Evolutionary conservation across 2,329 filamentous ascomycete species (phyloP).

Genomic region (Microascus cirrosus): DNA sequence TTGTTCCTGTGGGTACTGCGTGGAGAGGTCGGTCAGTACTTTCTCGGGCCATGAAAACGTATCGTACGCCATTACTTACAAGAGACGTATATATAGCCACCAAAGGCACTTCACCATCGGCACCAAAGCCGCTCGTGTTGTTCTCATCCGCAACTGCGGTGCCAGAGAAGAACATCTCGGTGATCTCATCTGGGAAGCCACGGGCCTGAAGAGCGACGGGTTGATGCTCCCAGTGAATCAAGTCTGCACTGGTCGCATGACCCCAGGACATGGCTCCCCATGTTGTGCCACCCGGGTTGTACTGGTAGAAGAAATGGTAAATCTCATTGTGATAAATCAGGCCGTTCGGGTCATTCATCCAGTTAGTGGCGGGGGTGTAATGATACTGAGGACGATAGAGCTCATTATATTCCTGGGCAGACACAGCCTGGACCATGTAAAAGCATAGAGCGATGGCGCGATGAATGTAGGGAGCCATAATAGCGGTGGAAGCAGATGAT

Average conservation of each 20-base stretch:
- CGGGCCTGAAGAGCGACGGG: neutral
- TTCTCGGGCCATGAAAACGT: neutral
- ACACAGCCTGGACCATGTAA: neutral
- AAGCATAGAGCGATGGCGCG: too few relatives aligned
- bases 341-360: constrained; percentile 7
- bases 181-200: constrained; percentile 2
- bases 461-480: too few relatives aligned
- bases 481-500: too few relatives aligned
- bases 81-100: constrained; percentile 2
- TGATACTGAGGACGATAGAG: constrained; percentile 5
- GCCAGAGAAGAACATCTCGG: constrained; percentile 5
- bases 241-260: constrained; percentile 2
- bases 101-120: neutral
- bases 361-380: constrained; percentile 3
- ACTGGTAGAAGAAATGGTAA: constrained; percentile 6
- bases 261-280: constrained; percentile 6
- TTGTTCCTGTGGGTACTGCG: constrained; percentile 3
- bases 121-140: constrained; percentile 5
- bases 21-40: neutral
- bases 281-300: constrained; percentile 3
- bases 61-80: neutral
- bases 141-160: constrained; percentile 2
- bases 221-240: constrained; percentile 5
- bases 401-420: constrained; percentile 4
- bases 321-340: constrained; percentile 3